Conservation (phyloP, 768 basidiomycete genomes). For the Pleurotus salmoneostramineus region DNA sequence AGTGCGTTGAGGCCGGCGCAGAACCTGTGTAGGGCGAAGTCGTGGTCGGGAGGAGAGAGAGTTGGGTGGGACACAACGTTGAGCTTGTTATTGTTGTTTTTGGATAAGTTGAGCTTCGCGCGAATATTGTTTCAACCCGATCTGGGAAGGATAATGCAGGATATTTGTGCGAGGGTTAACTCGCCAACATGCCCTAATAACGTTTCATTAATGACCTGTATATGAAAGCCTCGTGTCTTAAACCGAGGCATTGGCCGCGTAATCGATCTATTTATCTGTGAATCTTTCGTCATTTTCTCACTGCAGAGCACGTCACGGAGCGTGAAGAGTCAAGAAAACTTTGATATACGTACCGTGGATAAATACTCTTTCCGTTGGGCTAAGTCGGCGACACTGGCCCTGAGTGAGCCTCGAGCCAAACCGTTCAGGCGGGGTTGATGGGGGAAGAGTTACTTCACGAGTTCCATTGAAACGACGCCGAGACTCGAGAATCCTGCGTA, state of each 20-base stretch:
- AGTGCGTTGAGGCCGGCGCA: conserved; percentile 17
- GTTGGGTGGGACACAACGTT: conserved; percentile 19
- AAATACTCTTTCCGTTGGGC: neutral
- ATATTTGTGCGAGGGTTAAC: neutral
- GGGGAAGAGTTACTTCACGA: neutral
- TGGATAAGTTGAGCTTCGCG: conserved; percentile 9
- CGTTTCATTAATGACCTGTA: conserved; percentile 5
- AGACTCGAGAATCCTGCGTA: too few species aligned
- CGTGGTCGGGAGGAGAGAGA: conserved; percentile 7
- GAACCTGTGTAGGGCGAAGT: conserved; percentile 17
- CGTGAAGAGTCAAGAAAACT: neutral
- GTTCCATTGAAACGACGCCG: too few species aligned
- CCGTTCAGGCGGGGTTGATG: neutral
- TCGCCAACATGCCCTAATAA: conserved; percentile 3
- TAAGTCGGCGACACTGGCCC: neutral
- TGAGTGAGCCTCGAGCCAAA: neutral
- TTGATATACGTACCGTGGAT: neutral
- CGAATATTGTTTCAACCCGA: conserved; percentile 11
- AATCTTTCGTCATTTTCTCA: conserved; percentile 8
- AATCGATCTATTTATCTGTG: conserved; percentile 9
- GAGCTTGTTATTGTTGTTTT: conserved; percentile 34
- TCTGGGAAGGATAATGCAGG: conserved; percentile 13
- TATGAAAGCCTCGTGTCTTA: conserved; percentile 8
- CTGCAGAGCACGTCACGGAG: neutral
- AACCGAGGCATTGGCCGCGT: conserved; percentile 7